Base-by-base conservation (phyloP, 257 asterid genomes). In the Sherardia arvensis region DNA sequence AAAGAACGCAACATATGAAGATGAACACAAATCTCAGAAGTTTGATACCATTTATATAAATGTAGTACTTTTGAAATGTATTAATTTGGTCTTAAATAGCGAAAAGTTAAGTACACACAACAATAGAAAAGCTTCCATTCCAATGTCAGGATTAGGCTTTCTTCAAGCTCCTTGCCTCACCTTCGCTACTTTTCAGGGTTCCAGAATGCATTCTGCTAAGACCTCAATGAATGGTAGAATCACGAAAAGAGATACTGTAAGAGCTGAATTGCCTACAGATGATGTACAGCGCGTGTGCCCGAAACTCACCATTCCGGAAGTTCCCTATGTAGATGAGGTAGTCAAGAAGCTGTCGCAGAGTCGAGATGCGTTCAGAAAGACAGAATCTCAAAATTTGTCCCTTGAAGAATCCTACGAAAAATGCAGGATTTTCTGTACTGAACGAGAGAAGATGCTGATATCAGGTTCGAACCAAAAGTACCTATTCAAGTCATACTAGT, bases 401-500 rank as follows among this genome's bases (percentile, higher is more conserved):
- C 93, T 86, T 71, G 84, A 82, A 58, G 92, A 88, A 67, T 77
- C 88, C 0, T 88, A 88, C 62, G 79, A 73, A 10, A 67, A 84
- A 68, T 88, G 95, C 80, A 82, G 78, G 68, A 85, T 79, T 8
- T 72, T 88, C 28, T 88, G 96, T 76, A 85, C 82, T 33, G 95
- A 86, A 77, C 79, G 82, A 76, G 96, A 95, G 7, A 88, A 86
- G 59, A 84, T 95, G 6, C 84, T 88, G 80, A 81, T 82, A 74
- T 70, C 84, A 62, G 92, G 90, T 87, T 30, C 47, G 3, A n/a
- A 8, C 45, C 15, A 3, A 32, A 32, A 32, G 1, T 8, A 0
- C 1, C 12, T 36, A n/a, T 10, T 3, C 45, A 36, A 8, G n/a
- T 55, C n/a, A 26, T 11, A 32, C 7, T 32, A 5, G 36, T 0